phyloP scores from a whole-genome alignment of 345 rosid species.

The Dipteronia dyeriana region DNA sequence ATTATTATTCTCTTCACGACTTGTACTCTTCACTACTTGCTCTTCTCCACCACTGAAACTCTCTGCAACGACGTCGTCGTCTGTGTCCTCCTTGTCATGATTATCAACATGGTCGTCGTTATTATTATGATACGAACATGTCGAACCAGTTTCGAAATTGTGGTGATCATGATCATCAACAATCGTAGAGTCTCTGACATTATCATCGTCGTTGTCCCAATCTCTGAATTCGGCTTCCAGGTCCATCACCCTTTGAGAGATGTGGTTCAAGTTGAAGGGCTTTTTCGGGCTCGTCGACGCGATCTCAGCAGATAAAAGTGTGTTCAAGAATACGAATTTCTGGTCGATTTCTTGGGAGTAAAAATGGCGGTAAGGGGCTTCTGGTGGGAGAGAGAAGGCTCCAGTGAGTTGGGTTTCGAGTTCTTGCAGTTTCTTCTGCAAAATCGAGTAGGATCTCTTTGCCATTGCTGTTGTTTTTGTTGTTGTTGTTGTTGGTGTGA shows the following conservation, averaged over 20 bases:
- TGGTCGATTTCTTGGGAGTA: constrained; percentile 38
- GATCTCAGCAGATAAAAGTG: constrained; percentile 44
- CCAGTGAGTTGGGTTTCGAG: constrained; percentile 31
- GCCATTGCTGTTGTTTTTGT: constrained; percentile 22
- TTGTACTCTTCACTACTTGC: constrained; percentile 1
- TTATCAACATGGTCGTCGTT: constrained; percentile 10
- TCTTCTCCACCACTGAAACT: not conserved
- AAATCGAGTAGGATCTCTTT: constrained; percentile 22
- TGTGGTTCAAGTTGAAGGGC: constrained; percentile 32
- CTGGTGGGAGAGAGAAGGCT: constrained; percentile 23
- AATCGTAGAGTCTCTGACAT: not conserved
- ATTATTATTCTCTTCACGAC: not conserved
- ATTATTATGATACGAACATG: constrained; percentile 22
- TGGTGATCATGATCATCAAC: not conserved
- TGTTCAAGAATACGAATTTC: constrained; percentile 37
- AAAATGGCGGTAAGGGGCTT: constrained; percentile 1
- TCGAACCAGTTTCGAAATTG: constrained; percentile 16
- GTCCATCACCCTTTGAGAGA: constrained; percentile 27
- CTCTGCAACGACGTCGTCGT: not conserved
- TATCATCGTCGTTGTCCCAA: constrained; percentile 20
- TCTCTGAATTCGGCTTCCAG: constrained; percentile 29
- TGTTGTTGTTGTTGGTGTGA: no score
- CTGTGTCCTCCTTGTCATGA: not conserved
- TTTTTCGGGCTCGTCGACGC: constrained; percentile 34
- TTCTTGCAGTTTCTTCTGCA: constrained; percentile 48